Conservation (phyloP, 2,329 filamentous ascomycete genomes). For the Venturia pyrina region DNA sequence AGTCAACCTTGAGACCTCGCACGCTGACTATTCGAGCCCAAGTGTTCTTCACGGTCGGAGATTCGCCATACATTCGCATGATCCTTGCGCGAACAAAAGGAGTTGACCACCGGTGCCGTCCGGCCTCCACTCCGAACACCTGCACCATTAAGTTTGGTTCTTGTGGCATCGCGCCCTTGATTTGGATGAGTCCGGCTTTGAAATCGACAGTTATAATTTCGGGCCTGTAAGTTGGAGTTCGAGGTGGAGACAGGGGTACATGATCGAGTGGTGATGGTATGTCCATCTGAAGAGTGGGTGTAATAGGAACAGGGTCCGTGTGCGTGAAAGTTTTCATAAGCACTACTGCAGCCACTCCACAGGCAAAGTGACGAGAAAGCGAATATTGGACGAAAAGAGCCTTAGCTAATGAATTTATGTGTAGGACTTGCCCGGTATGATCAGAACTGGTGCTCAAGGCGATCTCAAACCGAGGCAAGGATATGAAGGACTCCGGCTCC, state of each 20-base stretch:
- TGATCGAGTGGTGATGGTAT: neutral
- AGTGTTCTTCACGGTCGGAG: slow-evolving; percentile 68
- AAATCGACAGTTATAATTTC: slow-evolving; percentile 78
- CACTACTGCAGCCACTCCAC: slow-evolving; percentile 71
- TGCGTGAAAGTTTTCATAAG: slow-evolving; percentile 40
- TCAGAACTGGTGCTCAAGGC: slow-evolving; percentile 79
- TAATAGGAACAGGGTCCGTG: slow-evolving; percentile 2
- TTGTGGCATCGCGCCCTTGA: slow-evolving; percentile 79
- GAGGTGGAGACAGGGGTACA: slow-evolving; percentile 6
- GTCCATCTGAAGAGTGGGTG: neutral
- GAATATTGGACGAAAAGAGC: slow-evolving; percentile 82
- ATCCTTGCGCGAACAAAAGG: slow-evolving; percentile 72
- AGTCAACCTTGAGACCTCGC: slow-evolving; percentile 69
- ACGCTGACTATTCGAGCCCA: slow-evolving; percentile 84
- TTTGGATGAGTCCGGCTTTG: slow-evolving; percentile 69
- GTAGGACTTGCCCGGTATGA: slow-evolving; percentile 75
- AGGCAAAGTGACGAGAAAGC: slow-evolving; percentile 82
- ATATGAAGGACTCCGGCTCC: slow-evolving; percentile 77
- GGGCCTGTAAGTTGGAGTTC: neutral
- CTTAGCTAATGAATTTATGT: slow-evolving; percentile 71
- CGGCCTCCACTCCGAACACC: slow-evolving; percentile 70
- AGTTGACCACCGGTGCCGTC: slow-evolving; percentile 76
- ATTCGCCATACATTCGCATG: slow-evolving; percentile 76
- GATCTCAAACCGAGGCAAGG: slow-evolving; percentile 77
- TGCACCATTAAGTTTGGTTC: slow-evolving; percentile 92